phyloP scores from a whole-genome alignment of 2,329 filamentous ascomycete genomes.

The Arthrobotrys megalospora region DNA sequence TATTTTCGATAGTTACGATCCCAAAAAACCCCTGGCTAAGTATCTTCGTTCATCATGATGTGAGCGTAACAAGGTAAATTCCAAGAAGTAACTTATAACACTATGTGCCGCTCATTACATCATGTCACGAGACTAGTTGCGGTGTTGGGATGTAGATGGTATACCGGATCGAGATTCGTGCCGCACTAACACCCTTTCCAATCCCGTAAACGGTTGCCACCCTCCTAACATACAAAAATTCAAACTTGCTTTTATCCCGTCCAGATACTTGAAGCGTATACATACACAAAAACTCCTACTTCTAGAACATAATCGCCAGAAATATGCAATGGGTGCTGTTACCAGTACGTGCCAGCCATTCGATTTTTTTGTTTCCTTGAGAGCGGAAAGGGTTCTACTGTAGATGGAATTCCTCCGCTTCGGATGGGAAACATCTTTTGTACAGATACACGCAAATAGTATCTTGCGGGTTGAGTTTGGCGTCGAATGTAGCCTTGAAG shows the following conservation, averaged over 20 bases:
- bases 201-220: constrained; percentile 39
- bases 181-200: constrained; percentile 38
- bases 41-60: constrained; percentile 7
- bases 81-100: neutral
- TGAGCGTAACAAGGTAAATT: constrained; percentile 6
- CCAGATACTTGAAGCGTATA: constrained; percentile 9
- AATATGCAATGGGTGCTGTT: constrained; percentile 33
- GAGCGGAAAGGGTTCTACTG: constrained; percentile 31
- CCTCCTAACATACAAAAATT: constrained; percentile 17
- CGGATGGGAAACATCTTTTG: constrained; percentile 86
- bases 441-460: constrained; percentile 78
- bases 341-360: constrained; percentile 12
- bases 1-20: constrained; percentile 1
- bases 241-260: constrained; percentile 57
- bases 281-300: constrained; percentile 28
- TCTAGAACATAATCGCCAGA: constrained; percentile 46
- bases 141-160: constrained; percentile 36
- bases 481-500: constrained; percentile 99
- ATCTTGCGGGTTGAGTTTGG: constrained; percentile 94
- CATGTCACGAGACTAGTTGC: constrained; percentile 53
- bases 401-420: constrained; percentile 71
- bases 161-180: constrained; percentile 52
- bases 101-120: constrained; percentile 51
- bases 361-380: constrained; percentile 1
- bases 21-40: neutral